Conservation (phyloP, 352 stramenopile species). For the Phytopythium helicoides region DNA sequence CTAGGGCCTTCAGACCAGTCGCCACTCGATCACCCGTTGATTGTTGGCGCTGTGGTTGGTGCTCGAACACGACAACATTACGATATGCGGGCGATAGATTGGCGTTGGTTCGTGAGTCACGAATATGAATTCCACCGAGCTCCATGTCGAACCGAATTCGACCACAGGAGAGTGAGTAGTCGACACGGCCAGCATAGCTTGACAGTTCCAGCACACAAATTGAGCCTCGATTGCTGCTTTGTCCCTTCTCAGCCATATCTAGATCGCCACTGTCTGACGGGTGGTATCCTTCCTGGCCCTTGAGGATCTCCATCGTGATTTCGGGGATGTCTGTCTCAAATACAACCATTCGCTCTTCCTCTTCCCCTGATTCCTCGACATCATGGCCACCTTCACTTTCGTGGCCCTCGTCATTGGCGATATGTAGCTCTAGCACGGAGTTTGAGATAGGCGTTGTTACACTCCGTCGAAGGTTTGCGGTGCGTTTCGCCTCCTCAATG, state of each 20-base stretch:
- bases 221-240: conserved; percentile 56
- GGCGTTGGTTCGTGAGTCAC: conserved; percentile 57
- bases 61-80: conserved; percentile 71
- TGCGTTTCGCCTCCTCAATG: not conserved
- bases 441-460: not conserved
- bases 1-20: conserved; percentile 38
- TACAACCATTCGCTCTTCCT: conserved; percentile 56
- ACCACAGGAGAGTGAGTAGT: conserved; percentile 55
- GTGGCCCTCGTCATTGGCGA: not conserved
- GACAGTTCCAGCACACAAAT: conserved; percentile 65
- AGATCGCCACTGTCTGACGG: conserved; percentile 73
- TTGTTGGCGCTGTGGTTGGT: conserved; percentile 8
- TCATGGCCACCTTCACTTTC: conserved; percentile 19
- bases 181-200: conserved; percentile 33
- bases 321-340: conserved; percentile 62
- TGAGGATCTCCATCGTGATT: conserved; percentile 77
- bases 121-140: conserved; percentile 58
- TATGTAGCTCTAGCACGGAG: not conserved
- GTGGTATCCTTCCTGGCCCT: conserved; percentile 75
- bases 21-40: not conserved
- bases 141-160: conserved; percentile 47
- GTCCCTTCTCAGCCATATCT: conserved; percentile 64
- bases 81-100: conserved; percentile 63
- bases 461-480: not conserved
- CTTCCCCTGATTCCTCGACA: conserved; percentile 18